phyloP scores from a whole-genome alignment of 371 early-diverging fungal genomes.

The Zopfochytrium polystomum region DNA sequence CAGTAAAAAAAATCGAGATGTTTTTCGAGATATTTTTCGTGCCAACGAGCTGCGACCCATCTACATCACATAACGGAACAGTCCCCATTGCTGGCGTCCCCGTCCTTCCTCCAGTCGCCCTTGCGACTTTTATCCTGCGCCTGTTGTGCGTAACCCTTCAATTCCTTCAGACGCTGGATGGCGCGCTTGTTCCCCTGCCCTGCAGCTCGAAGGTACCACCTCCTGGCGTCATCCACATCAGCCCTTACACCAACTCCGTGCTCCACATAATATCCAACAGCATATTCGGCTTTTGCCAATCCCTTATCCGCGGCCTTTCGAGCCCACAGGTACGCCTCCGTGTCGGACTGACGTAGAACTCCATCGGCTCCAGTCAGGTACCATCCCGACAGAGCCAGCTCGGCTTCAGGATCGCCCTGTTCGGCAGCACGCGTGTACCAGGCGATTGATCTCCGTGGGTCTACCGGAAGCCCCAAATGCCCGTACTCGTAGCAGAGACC shows the following conservation, averaged over 20 bases:
- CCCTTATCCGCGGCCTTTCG: constrained; percentile 77
- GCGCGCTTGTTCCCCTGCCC: constrained; percentile 80
- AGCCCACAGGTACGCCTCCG: constrained; percentile 89
- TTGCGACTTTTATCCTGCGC: constrained; percentile 24
- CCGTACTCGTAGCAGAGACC: constrained; percentile 95
- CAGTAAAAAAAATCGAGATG: no score
- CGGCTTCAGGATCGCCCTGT: constrained; percentile 84
- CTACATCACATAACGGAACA: constrained; percentile 41
- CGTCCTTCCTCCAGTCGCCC: constrained; percentile 41
- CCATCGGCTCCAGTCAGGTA: constrained; percentile 87
- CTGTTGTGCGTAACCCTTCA: constrained; percentile 23
- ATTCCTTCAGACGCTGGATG: constrained; percentile 48
- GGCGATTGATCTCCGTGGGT: constrained; percentile 86
- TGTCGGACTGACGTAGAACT: constrained; percentile 72
- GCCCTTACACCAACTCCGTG: constrained; percentile 74
- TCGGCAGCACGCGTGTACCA: constrained; percentile 96
- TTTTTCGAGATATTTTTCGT: no score
- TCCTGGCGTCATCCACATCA: constrained; percentile 65
- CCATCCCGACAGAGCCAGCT: constrained; percentile 93
- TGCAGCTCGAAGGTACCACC: constrained; percentile 80
- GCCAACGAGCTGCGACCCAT: no score
- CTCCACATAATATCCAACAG: constrained; percentile 90
- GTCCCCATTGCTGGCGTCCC: constrained; percentile 32
- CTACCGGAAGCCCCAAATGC: constrained; percentile 77
- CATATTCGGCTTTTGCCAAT: constrained; percentile 87